phyloP scores from a whole-genome alignment of 2,329 filamentous ascomycete genomes.

The Microcera coccophila region DNA sequence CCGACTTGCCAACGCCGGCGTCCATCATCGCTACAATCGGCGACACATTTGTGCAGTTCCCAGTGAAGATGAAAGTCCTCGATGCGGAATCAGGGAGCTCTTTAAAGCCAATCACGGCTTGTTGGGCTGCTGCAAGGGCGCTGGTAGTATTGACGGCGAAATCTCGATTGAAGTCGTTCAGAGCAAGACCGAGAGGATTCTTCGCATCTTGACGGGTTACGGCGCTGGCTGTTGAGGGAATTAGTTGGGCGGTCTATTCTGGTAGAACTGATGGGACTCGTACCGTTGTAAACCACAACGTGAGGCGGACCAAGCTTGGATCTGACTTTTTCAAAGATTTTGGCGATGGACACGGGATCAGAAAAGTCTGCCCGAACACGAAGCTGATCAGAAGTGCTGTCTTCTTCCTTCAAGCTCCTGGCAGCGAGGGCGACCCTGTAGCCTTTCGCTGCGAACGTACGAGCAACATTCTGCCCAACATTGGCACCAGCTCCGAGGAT shows the following conservation, averaged over 20 bases:
- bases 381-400: slow-evolving; percentile 23
- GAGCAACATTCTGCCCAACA: slow-evolving; percentile 16
- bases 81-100: slow-evolving; percentile 30
- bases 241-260: background rate
- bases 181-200: slow-evolving; percentile 3
- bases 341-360: slow-evolving; percentile 22
- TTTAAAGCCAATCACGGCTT: slow-evolving; percentile 30
- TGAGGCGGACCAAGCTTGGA: slow-evolving; percentile 10
- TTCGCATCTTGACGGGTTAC: slow-evolving; percentile 9
- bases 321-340: slow-evolving; percentile 13
- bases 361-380: slow-evolving; percentile 36
- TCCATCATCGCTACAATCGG: slow-evolving; percentile 30
- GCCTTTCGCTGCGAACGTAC: slow-evolving; percentile 20
- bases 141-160: slow-evolving; percentile 17
- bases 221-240: slow-evolving; percentile 6
- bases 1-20: slow-evolving; percentile 39
- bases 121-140: slow-evolving; percentile 34
- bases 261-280: slow-evolving; percentile 5
- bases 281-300: slow-evolving; percentile 24
- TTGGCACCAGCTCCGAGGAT: slow-evolving; percentile 24
- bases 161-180: slow-evolving; percentile 4
- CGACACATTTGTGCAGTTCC: slow-evolving; percentile 36
- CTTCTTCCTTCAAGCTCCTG: slow-evolving; percentile 14
- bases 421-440: slow-evolving; percentile 21
- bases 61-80: slow-evolving; percentile 43